phyloP scores from a whole-genome alignment of 2,329 filamentous ascomycete species.

The Fusarium sp. region DNA sequence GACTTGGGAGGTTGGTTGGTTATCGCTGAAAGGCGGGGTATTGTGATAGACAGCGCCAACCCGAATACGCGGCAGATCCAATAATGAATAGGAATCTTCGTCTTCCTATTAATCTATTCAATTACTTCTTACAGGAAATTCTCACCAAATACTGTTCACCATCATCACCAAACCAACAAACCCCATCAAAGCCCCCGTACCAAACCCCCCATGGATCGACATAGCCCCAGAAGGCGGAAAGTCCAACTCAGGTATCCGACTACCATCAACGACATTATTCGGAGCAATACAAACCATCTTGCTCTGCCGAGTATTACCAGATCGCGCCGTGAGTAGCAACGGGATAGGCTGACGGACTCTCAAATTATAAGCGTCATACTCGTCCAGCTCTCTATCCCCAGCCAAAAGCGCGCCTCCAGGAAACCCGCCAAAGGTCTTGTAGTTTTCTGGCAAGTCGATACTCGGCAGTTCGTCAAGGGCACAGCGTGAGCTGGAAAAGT shows the following conservation, averaged over 20 bases:
- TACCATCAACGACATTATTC: fast-evolving
- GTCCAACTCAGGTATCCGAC: not conserved
- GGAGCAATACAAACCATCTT: not conserved
- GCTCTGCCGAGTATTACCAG: fast-evolving
- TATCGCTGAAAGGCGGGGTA: not conserved
- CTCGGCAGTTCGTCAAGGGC: not conserved
- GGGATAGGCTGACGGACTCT: not conserved
- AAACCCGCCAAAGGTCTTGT: not conserved
- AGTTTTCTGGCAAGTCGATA: not conserved
- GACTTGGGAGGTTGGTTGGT: not conserved
- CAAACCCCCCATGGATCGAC: not conserved
- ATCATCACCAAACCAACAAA: not conserved
- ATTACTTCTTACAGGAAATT: not conserved
- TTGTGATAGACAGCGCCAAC: not conserved
- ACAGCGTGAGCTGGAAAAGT: not conserved
- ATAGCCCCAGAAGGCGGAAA: not conserved
- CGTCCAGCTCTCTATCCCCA: not conserved
- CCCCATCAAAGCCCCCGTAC: not conserved
- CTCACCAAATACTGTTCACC: not conserved
- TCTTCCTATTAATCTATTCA: not conserved
- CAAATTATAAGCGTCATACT: not conserved
- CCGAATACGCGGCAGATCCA: slow-evolving; percentile 1
- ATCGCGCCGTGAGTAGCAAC: not conserved
- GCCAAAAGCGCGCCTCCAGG: not conserved
- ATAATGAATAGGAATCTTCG: not conserved